These are phyloP conservation scores for Mortierella sp. DNA, from an alignment of 371 early-diverging fungal genomes.

Conservation along the genomic window DNA sequence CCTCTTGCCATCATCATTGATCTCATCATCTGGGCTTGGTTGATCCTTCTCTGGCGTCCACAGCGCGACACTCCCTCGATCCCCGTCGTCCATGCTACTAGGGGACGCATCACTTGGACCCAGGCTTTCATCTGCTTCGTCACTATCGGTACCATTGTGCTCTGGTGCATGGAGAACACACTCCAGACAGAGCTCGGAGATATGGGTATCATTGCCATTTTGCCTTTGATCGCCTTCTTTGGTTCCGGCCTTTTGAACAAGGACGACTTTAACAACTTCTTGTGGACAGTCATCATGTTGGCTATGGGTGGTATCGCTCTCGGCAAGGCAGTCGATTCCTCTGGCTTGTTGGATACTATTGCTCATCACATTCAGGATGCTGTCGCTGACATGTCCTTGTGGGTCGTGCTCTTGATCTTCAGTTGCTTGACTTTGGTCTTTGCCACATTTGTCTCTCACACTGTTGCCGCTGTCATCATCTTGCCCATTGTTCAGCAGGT, in stretches of 20 bases:
- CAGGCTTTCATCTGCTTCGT: constrained; percentile 76
- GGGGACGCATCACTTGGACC: constrained; percentile 68
- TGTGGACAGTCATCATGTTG: constrained; percentile 86
- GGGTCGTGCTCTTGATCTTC: constrained; percentile 77
- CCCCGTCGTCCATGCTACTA: constrained; percentile 65
- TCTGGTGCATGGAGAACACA: constrained; percentile 81
- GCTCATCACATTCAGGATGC: constrained; percentile 73
- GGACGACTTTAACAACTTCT: constrained; percentile 86
- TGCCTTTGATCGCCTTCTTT: constrained; percentile 86
- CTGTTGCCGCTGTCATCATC: constrained; percentile 90
- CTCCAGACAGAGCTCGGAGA: constrained; percentile 79
- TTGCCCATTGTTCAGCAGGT: constrained; percentile 86
- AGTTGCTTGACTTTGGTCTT: constrained; percentile 77
- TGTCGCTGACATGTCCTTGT: constrained; percentile 76
- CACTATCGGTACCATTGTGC: constrained; percentile 73
- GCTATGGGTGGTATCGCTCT: constrained; percentile 91
- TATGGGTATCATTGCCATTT: constrained; percentile 86
- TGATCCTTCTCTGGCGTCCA: constrained; percentile 71
- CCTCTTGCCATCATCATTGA: constrained; percentile 76
- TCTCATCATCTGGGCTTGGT: constrained; percentile 76
- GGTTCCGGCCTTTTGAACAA: constrained; percentile 83
- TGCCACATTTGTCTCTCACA: constrained; percentile 94
- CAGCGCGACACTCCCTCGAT: constrained; percentile 70
- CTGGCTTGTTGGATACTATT: constrained; percentile 80
- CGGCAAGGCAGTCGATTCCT: constrained; percentile 85